Percentiles rank a stretch among this genome's conserved stretches.
phyloP scores from a whole-genome alignment of 768 basidiomycete species.

The Panaeolus papilionaceus region DNA sequence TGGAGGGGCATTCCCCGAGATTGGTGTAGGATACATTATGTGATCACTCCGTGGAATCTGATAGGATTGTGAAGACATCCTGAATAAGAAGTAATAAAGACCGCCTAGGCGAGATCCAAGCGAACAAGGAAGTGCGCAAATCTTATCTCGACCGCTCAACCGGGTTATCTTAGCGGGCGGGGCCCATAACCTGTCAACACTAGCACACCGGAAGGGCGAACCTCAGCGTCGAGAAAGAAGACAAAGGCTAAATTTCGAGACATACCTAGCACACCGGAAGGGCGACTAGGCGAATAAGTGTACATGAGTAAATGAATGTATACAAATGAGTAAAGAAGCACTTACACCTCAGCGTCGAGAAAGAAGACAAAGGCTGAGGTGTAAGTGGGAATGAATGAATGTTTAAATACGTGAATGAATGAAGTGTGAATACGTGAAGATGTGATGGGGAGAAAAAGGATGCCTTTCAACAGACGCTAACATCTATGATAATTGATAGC shows the following conservation, averaged over 20 bases:
- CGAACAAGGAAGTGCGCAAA: too few species aligned
- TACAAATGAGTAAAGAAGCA: background rate
- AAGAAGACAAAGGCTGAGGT: background rate
- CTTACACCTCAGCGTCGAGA: conserved; percentile 2
- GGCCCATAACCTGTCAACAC: conserved; percentile 13
- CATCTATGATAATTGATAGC: too few species aligned
- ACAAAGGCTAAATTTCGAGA: background rate
- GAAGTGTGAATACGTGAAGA: background rate
- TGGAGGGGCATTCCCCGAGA: too few species aligned
- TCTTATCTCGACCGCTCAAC: too few species aligned
- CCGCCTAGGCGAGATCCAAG: too few species aligned
- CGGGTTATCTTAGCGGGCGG: too few species aligned
- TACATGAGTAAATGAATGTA: conserved; percentile 1
- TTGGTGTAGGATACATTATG: too few species aligned
- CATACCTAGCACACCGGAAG: conserved; percentile 2
- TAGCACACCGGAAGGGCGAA: conserved; percentile 19
- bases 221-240: background rate
- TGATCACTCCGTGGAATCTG: too few species aligned
- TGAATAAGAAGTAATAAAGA: too few species aligned
- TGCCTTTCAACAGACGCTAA: background rate
- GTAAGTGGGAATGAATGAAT: background rate
- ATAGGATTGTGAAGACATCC: too few species aligned
- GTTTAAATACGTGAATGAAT: background rate
- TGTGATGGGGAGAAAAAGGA: background rate
- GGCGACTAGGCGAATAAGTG: background rate